Evolutionary conservation across 768 basidiomycete species (phyloP).

Genomic region (Psilocybe cyanescens): DNA sequence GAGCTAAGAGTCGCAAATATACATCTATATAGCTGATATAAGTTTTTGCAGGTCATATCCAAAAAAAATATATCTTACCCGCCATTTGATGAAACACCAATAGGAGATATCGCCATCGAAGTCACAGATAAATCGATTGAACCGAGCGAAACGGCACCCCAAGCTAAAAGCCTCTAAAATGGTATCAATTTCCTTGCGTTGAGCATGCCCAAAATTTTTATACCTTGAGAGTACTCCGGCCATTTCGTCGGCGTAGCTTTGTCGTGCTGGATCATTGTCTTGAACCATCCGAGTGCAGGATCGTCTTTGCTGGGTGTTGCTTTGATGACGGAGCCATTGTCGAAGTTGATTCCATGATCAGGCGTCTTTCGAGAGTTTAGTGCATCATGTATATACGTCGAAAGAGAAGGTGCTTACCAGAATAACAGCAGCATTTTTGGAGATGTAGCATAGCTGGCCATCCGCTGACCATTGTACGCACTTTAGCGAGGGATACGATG

Average conservation of each 20-base stretch:
- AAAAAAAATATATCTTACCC: slow-evolving; percentile 46
- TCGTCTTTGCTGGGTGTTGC: slow-evolving; percentile 38
- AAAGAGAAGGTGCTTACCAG: slow-evolving; percentile 47
- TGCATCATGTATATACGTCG: not conserved
- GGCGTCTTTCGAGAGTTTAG: slow-evolving; percentile 57
- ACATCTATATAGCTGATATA: slow-evolving; percentile 47
- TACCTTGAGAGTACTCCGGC: slow-evolving; percentile 56
- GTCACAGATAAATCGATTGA: slow-evolving; percentile 71
- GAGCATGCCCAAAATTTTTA: not conserved
- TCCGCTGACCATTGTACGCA: slow-evolving; percentile 78
- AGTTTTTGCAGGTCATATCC: not conserved
- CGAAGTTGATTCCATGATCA: slow-evolving; percentile 72
- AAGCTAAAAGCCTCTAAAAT: slow-evolving; percentile 45
- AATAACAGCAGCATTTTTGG: slow-evolving; percentile 69
- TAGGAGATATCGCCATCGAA: slow-evolving; percentile 69
- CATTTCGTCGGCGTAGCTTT: slow-evolving; percentile 43
- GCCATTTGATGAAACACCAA: slow-evolving; percentile 57
- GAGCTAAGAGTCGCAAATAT: slow-evolving; percentile 70
- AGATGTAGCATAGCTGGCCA: slow-evolving; percentile 71
- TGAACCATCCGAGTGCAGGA: slow-evolving; percentile 64
- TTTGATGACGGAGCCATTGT: slow-evolving; percentile 54
- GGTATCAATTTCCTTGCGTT: not conserved
- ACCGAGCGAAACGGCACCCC: slow-evolving; percentile 70
- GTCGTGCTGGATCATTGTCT: slow-evolving; percentile 71
- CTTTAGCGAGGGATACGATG: slow-evolving; percentile 57